A percentile compares a stretch with the other conserved stretches of the same genome.
These are phyloP conservation scores for Monilinia fructigena DNA, from an alignment of 2,329 filamentous ascomycete genomes.

Conservation along the genomic window DNA sequence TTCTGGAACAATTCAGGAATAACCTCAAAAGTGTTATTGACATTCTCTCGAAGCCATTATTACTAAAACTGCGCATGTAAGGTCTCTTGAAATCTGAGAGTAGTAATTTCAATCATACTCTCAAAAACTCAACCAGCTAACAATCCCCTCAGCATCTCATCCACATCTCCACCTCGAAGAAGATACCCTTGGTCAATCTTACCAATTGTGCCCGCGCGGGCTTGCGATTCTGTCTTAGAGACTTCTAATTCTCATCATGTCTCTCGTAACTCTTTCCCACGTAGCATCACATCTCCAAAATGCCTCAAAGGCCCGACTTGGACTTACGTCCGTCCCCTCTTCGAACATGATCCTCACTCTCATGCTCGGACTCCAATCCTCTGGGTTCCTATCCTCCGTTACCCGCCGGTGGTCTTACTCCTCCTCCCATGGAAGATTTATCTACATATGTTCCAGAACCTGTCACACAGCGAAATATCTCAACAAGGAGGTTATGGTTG, in stretches of 20 bases:
- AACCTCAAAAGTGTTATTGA: neutral
- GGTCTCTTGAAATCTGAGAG: neutral
- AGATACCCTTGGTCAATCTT: slow-evolving; percentile 17
- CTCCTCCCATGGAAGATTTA: slow-evolving; percentile 51
- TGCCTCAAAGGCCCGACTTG: slow-evolving; percentile 66
- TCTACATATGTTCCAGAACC: slow-evolving; percentile 50
- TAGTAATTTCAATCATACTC: neutral
- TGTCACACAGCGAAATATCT: slow-evolving; percentile 58
- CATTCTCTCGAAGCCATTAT: neutral
- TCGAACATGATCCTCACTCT: slow-evolving; percentile 65
- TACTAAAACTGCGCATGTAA: neutral
- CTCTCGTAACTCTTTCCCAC: slow-evolving; percentile 67
- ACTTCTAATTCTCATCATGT: slow-evolving; percentile 50
- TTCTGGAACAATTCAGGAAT: slow-evolving; percentile 1
- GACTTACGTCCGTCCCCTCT: slow-evolving; percentile 66
- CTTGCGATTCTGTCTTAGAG: slow-evolving; percentile 23
- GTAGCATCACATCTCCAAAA: slow-evolving; percentile 75
- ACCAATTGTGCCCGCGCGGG: slow-evolving; percentile 34
- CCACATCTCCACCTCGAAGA: slow-evolving; percentile 7
- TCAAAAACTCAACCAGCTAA: neutral
- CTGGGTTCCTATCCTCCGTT: slow-evolving; percentile 67
- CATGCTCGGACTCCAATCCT: slow-evolving; percentile 62
- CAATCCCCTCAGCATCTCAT: neutral
- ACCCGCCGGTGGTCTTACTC: slow-evolving; percentile 59
- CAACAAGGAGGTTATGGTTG: slow-evolving; percentile 64